phyloP scores from a whole-genome alignment of 2,329 filamentous ascomycete genomes.

The Epichloe festucae region DNA sequence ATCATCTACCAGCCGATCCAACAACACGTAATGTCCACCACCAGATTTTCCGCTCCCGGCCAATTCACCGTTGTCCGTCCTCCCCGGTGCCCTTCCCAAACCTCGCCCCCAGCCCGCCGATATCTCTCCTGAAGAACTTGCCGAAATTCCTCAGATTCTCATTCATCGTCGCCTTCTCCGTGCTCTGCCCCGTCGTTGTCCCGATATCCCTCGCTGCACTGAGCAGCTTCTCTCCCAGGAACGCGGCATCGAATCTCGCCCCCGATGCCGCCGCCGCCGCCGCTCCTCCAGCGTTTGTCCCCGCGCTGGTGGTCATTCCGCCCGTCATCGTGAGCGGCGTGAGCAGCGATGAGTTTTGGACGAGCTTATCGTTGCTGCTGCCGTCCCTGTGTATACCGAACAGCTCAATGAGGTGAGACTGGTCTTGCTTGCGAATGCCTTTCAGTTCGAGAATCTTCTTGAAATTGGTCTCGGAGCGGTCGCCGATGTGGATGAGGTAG shows the following conservation, averaged over 20 bases:
- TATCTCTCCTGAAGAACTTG: conserved; percentile 87
- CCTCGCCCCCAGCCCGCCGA: conserved; percentile 59
- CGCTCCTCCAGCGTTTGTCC: conserved; percentile 30
- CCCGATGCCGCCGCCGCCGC: conserved; percentile 26
- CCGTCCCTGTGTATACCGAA: conserved; percentile 72
- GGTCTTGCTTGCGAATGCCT: conserved; percentile 75
- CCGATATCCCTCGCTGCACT: conserved; percentile 80
- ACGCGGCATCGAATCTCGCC: conserved; percentile 64
- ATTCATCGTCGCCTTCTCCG: conserved; percentile 62
- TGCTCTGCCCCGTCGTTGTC: conserved; percentile 31
- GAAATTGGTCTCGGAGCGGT: conserved; percentile 90
- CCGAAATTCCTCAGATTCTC: conserved; percentile 93
- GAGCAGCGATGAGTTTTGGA: conserved; percentile 56
- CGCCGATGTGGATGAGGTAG: conserved; percentile 92
- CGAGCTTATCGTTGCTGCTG: conserved; percentile 55
- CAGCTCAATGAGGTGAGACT: conserved; percentile 70
- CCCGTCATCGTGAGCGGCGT: conserved; percentile 46
- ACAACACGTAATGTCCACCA: too few species aligned
- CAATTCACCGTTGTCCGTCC: conserved; percentile 11
- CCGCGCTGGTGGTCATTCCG: conserved; percentile 23
- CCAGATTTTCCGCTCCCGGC: too few species aligned
- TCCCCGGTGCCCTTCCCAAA: conserved; percentile 52
- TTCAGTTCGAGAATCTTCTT: conserved; percentile 92
- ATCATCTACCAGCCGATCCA: too few species aligned
- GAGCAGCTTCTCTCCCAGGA: conserved; percentile 76